Percentiles rank a stretch among this genome's conserved stretches.
phyloP scores from a whole-genome alignment of 805 yeast species.

The Isabelozyma pseudorhagii region DNA sequence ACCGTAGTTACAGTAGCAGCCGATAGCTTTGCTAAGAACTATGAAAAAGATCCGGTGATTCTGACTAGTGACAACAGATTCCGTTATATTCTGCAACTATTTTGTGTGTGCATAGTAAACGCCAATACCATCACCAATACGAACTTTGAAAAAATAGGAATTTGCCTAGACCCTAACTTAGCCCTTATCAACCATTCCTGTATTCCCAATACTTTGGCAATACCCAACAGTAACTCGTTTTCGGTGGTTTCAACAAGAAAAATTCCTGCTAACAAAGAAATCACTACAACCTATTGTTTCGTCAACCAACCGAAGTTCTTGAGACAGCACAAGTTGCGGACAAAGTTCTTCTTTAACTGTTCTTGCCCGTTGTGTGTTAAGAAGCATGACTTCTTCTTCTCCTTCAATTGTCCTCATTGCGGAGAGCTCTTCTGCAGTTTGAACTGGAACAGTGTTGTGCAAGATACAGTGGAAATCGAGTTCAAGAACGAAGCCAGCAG shows the following conservation, averaged over 20 bases:
- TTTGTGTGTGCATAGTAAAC: slow-evolving; percentile 22
- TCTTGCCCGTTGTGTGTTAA: slow-evolving; percentile 23
- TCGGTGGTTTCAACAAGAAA: slow-evolving; percentile 14
- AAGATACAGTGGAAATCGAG: neutral
- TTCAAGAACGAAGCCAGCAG: neutral
- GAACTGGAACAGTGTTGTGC: neutral
- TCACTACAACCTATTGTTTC: slow-evolving; percentile 27
- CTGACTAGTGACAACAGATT: neutral
- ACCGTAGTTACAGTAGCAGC: neutral
- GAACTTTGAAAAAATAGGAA: slow-evolving; percentile 25
- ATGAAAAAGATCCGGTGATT: neutral
- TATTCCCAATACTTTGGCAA: slow-evolving; percentile 25
- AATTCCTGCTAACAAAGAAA: slow-evolving; percentile 18
- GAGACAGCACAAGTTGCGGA: slow-evolving; percentile 17
- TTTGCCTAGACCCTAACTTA: slow-evolving; percentile 32
- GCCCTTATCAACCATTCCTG: slow-evolving; percentile 42
- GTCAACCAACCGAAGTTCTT: slow-evolving; percentile 21
- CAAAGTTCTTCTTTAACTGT: slow-evolving; percentile 31
- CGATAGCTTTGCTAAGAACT: neutral
- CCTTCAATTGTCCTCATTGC: slow-evolving; percentile 21
- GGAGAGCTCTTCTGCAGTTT: slow-evolving; percentile 2
- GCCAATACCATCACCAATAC: slow-evolving; percentile 20
- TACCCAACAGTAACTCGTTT: neutral
- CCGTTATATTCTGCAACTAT: slow-evolving; percentile 2
- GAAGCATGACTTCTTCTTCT: slow-evolving; percentile 21